phyloP scores from a whole-genome alignment of 192 early-diverging fungal species.

The Coemansia umbellata region DNA sequence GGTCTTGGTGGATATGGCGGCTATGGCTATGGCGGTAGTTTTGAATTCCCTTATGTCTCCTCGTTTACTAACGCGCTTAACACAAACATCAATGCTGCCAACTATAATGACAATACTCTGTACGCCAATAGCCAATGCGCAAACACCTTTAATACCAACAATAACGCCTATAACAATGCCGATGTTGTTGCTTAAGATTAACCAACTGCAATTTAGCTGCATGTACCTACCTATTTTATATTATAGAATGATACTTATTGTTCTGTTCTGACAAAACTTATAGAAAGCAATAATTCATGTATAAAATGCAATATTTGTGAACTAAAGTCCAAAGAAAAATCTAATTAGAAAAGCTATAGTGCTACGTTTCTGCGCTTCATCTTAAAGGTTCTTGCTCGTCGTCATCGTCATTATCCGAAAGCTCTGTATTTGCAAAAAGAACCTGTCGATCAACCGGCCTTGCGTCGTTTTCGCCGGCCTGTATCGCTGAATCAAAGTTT shows the following conservation, averaged over 20 bases:
- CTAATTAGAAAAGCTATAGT: not conserved
- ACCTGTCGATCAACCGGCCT: constrained; percentile 36
- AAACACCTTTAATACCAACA: not conserved
- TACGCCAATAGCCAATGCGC: constrained; percentile 1
- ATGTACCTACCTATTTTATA: too few species aligned
- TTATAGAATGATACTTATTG: too few species aligned
- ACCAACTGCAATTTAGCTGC: not conserved
- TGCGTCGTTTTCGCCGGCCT: constrained; percentile 24
- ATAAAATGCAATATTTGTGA: too few species aligned
- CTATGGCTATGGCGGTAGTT: not conserved
- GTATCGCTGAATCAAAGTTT: not conserved
- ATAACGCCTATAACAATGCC: constrained; percentile 1
- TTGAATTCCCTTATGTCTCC: not conserved
- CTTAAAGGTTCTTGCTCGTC: not conserved
- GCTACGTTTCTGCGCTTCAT: not conserved
- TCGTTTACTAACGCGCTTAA: constrained; percentile 2
- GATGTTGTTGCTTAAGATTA: not conserved
- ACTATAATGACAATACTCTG: constrained; percentile 4
- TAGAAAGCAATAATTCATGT: not conserved
- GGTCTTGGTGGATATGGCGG: too few species aligned
- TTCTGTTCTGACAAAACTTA: too few species aligned
- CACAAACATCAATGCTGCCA: constrained; percentile 1
- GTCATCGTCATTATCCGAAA: constrained; percentile 39
- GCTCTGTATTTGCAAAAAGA: constrained; percentile 41
- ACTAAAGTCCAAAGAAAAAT: too few species aligned